Base-by-base conservation (phyloP, 2,329 filamentous ascomycete genomes). In the Emergomyces orientalis region DNA sequence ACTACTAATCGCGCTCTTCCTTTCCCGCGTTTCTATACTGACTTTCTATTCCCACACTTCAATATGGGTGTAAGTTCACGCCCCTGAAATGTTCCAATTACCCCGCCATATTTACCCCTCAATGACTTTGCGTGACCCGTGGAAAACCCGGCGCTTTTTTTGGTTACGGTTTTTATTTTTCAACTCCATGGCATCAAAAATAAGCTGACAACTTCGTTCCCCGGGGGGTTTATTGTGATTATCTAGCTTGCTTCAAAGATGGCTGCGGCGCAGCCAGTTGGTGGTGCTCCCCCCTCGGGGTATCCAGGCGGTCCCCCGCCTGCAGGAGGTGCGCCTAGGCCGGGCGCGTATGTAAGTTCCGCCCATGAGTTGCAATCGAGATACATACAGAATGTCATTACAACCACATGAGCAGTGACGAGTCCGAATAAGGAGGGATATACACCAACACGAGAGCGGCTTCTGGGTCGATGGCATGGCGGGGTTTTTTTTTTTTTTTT, bases 311-410 rank as follows among this genome's bases (percentile, higher is more conserved):
- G 67, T 56, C 74, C 76, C 70, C 76, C 74, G 27, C 55, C 65
- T 66, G 70, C 52, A 65, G 76, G 67, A 68, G 73, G 71, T 43
- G 54, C 62, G 66, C 68, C 68, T 47, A 64, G 66, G 58, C 72
- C 71, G 66, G 76, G 77, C 68, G 77, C 78, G 74, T 83, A 84
- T 73, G 83, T 85, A 76, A 81, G 83, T 82, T 62, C 57, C n/a
- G n/a, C 37, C 45, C 34, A 37, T 55, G 30, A 22, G n/a, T n/a
- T n/a, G n/a, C n/a, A n/a, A n/a, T n/a, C n/a, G n/a, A n/a, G n/a
- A n/a, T n/a, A n/a, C n/a, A n/a, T n/a, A 45, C 9, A 41, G 39
- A 13, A 52, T 27, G n/a, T n/a, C n/a, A n/a, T 32, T 7, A 32
- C 7, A 7, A 7, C 3, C 32, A 32, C 32, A 32, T 32, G 32